Percentiles rank a stretch among this genome's conserved stretches.
These are phyloP conservation scores for Mycotypha africana DNA, from an alignment of 371 early-diverging fungal genomes.

Conservation along the genomic window DNA sequence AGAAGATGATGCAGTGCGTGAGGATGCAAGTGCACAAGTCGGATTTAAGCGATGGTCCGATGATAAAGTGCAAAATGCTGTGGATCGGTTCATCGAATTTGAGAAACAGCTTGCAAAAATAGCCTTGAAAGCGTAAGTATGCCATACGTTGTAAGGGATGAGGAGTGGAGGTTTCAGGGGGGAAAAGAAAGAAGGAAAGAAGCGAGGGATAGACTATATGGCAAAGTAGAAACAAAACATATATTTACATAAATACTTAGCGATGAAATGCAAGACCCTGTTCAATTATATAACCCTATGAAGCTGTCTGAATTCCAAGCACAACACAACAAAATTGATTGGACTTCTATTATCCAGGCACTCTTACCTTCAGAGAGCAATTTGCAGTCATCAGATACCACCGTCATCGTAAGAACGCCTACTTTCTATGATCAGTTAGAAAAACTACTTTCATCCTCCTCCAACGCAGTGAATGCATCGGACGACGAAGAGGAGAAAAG, in stretches of 20 bases:
- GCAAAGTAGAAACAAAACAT: too few species aligned
- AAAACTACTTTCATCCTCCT: not conserved
- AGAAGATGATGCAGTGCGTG: not conserved
- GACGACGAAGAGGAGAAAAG: too few species aligned
- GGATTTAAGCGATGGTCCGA: slow-evolving; percentile 6
- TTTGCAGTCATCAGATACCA: not conserved
- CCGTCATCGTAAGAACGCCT: slow-evolving; percentile 8
- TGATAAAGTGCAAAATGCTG: slow-evolving; percentile 16
- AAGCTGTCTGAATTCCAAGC: slow-evolving; percentile 29
- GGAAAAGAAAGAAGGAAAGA: too few species aligned
- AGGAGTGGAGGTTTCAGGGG: too few species aligned
- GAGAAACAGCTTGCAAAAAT: slow-evolving; percentile 43
- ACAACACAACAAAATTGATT: slow-evolving; percentile 28
- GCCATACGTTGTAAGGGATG: too few species aligned
- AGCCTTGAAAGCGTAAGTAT: slow-evolving; percentile 14
- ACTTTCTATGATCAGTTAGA: slow-evolving; percentile 4
- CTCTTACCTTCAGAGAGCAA: not conserved
- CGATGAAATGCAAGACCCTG: slow-evolving; percentile 46
- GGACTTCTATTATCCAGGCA: slow-evolving; percentile 9
- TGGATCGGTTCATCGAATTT: slow-evolving; percentile 36
- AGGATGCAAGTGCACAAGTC: slow-evolving; percentile 5
- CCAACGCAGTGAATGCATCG: not conserved
- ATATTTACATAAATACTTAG: too few species aligned
- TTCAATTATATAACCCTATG: slow-evolving; percentile 45
- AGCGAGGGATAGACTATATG: too few species aligned